phyloP scores from a whole-genome alignment of 306 rosid species.

The Castanopsis chinensis region DNA sequence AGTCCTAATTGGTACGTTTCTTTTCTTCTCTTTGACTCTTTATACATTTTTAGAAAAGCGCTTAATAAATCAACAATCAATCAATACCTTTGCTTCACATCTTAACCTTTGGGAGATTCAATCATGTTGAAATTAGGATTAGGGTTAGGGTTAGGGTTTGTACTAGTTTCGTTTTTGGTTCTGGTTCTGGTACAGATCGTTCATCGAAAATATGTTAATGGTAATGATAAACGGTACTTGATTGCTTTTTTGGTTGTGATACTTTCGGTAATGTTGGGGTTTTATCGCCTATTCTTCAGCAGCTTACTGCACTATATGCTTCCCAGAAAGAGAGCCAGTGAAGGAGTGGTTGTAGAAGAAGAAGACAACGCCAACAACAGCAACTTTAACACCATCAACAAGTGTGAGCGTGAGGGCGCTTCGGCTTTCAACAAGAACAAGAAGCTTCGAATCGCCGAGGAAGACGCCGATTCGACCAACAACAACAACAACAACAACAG shows the following conservation, averaged over 20 bases:
- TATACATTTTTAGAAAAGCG: no score
- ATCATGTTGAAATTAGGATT: slow-evolving; percentile 39
- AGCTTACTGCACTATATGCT: slow-evolving; percentile 90
- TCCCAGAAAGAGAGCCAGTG: slow-evolving; percentile 84
- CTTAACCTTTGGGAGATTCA: background rate
- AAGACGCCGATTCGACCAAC: slow-evolving; percentile 43
- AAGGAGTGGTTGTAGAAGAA: slow-evolving; percentile 68
- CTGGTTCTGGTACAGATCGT: slow-evolving; percentile 22
- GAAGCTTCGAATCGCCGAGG: slow-evolving; percentile 61
- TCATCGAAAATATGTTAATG: background rate
- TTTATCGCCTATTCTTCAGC: slow-evolving; percentile 47
- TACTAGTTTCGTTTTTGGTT: background rate
- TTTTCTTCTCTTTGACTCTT: slow-evolving; percentile 1
- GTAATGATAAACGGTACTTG: slow-evolving; percentile 1
- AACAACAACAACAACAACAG: slow-evolving; percentile 1
- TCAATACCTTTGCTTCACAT: slow-evolving; percentile 2
- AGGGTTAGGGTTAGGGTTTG: slow-evolving; percentile 35
- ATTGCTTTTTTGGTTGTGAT: slow-evolving; percentile 30
- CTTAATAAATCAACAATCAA: background rate
- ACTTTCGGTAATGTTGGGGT: slow-evolving; percentile 32
- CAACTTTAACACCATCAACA: background rate
- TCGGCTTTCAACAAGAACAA: slow-evolving; percentile 31
- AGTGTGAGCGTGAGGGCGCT: slow-evolving; percentile 20
- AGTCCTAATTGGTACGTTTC: slow-evolving; percentile 50
- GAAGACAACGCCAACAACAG: slow-evolving; percentile 36